These are phyloP conservation scores for Podaxis sp. DNA, from an alignment of 768 basidiomycete species.

Conservation along the genomic window DNA sequence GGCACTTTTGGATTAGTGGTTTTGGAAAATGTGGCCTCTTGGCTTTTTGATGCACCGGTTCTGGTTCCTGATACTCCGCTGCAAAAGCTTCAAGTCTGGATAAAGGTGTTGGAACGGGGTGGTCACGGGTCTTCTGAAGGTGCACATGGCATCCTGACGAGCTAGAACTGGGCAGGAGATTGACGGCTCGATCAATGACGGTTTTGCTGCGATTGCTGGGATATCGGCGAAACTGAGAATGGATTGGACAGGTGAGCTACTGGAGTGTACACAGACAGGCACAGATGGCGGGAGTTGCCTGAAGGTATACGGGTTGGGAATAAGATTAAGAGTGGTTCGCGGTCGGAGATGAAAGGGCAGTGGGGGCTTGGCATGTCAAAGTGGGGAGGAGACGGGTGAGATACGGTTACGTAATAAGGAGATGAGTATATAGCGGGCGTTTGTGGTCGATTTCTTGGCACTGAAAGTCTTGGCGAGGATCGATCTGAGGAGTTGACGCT, in stretches of 20 bases:
- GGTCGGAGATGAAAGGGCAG: neutral
- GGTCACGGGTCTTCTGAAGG: neutral
- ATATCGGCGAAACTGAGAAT: neutral
- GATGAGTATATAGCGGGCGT: constrained; percentile 6
- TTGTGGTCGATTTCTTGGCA: constrained; percentile 20
- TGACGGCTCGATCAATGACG: neutral
- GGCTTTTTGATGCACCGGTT: neutral
- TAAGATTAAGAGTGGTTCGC: too few relatives aligned
- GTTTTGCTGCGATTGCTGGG: neutral
- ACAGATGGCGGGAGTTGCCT: neutral
- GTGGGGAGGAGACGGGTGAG: constrained; percentile 13
- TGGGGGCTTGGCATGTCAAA: constrained; percentile 12
- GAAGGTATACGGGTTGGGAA: neutral
- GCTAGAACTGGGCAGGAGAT: neutral
- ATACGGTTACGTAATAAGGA: constrained; percentile 6
- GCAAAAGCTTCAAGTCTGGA: neutral
- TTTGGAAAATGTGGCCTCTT: neutral
- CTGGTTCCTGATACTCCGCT: neutral
- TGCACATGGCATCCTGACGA: neutral
- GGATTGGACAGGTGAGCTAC: neutral
- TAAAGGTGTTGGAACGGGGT: neutral
- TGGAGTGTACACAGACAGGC: neutral
- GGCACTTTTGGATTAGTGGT: neutral
- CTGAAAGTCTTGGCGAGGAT: constrained; percentile 17
- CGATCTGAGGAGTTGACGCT: constrained; percentile 17